These are phyloP conservation scores for Diaporthe helianthi DNA, from an alignment of 2,329 filamentous ascomycete genomes.

Conservation along the genomic window DNA sequence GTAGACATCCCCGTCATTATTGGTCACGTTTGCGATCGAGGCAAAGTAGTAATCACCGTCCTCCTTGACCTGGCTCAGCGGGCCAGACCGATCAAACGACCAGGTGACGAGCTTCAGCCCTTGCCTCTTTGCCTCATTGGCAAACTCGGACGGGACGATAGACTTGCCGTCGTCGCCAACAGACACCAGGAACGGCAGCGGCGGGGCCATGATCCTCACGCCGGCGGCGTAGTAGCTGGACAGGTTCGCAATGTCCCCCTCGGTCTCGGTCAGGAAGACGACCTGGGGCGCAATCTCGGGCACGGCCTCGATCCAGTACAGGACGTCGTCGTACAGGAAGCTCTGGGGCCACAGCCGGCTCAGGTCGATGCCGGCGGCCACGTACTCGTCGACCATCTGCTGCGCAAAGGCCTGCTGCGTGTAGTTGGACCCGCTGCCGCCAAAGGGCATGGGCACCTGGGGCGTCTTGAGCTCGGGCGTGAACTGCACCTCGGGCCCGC, in stretches of 20 bases:
- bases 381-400: conserved; percentile 69
- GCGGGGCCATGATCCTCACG: conserved; percentile 68
- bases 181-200: conserved; percentile 67
- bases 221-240: conserved; percentile 62
- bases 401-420: conserved; percentile 70
- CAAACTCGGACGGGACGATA: conserved; percentile 70
- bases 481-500: conserved; percentile 59
- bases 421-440: conserved; percentile 56
- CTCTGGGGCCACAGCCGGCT: conserved; percentile 68
- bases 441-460: conserved; percentile 74
- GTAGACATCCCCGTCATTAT: conserved; percentile 71
- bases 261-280: conserved; percentile 67
- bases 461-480: conserved; percentile 73
- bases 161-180: conserved; percentile 53
- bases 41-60: conserved; percentile 61
- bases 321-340: conserved; percentile 68
- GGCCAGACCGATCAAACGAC: conserved; percentile 72
- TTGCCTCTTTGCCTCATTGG: conserved; percentile 63
- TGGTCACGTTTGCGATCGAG: conserved; percentile 60
- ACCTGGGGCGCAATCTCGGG: conserved; percentile 68
- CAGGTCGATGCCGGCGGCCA: conserved; percentile 57
- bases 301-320: conserved; percentile 70
- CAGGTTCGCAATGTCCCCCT: conserved; percentile 64
- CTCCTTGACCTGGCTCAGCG: conserved; percentile 48
- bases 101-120: conserved; percentile 72